Conservation (phyloP, 306 rosid genomes). For the Nissolia schottii region DNA sequence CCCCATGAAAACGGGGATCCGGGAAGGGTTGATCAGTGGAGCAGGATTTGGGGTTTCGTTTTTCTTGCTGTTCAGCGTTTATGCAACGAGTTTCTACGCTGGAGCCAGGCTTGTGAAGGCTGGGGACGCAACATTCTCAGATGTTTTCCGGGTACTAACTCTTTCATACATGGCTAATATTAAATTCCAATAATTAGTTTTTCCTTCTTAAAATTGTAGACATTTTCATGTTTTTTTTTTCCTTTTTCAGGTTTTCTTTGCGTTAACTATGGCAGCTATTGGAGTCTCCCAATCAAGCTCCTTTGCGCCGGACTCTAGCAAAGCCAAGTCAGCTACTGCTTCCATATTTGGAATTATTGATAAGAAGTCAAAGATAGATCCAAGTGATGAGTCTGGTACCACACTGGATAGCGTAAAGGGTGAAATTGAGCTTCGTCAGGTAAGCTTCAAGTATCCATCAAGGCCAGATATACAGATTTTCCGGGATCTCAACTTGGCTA, state of each 20-base stretch:
- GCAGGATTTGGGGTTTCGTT: constrained; percentile 71
- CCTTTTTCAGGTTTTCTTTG: constrained; percentile 82
- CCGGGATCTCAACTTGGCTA: constrained; percentile 58
- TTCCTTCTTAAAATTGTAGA: background rate
- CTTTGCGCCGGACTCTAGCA: constrained; percentile 58
- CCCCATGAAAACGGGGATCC: constrained; percentile 65
- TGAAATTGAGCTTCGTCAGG: constrained; percentile 68
- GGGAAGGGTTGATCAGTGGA: constrained; percentile 79
- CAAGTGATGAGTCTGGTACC: constrained; percentile 63
- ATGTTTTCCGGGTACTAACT: constrained; percentile 54
- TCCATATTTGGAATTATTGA: constrained; percentile 78
- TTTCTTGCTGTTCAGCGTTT: constrained; percentile 57
- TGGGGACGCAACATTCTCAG: constrained; percentile 51
- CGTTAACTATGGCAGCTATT: constrained; percentile 75
- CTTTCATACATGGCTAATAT: background rate
- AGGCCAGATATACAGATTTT: constrained; percentile 75
- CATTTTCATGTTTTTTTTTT: constrained; percentile 15
- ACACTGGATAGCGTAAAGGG: constrained; percentile 57
- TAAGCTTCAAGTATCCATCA: constrained; percentile 78
- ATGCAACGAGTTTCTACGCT: constrained; percentile 75
- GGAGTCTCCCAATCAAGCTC: constrained; percentile 78
- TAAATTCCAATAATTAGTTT: background rate
- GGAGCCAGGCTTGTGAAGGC: constrained; percentile 61
- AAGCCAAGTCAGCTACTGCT: constrained; percentile 68
- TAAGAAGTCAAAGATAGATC: constrained; percentile 55